These are phyloP conservation scores for Boletus sp. DNA, from an alignment of 768 basidiomycete species.

Conservation along the genomic window DNA sequence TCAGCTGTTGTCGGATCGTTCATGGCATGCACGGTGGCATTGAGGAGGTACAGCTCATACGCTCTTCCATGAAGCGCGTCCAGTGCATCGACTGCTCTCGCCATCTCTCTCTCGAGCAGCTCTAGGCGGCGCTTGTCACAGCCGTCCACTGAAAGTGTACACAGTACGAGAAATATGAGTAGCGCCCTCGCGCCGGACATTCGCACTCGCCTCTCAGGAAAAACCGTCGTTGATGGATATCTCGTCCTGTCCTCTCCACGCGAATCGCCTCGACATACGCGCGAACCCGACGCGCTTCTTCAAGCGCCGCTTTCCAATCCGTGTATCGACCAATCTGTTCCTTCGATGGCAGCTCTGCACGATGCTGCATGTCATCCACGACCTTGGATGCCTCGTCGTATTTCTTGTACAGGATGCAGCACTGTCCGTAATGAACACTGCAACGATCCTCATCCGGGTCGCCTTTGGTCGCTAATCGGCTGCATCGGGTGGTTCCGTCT, in stretches of 20 bases:
- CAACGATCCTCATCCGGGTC: slow-evolving; percentile 16
- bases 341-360: slow-evolving; percentile 16
- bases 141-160: slow-evolving; percentile 22
- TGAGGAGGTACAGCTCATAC: slow-evolving; percentile 10
- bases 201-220: slow-evolving; percentile 29
- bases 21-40: slow-evolving; percentile 4
- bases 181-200: neutral
- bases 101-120: slow-evolving; percentile 30
- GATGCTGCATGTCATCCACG: slow-evolving; percentile 20
- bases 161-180: too few relatives aligned
- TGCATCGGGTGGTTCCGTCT: slow-evolving; percentile 28
- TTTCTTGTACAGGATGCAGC: slow-evolving; percentile 19
- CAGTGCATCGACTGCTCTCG: slow-evolving; percentile 17
- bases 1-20: neutral
- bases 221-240: slow-evolving; percentile 32
- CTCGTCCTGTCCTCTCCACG: slow-evolving; percentile 30
- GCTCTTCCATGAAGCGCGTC: slow-evolving; percentile 21
- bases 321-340: slow-evolving; percentile 11
- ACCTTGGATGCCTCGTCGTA: slow-evolving; percentile 30
- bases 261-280: slow-evolving; percentile 35
- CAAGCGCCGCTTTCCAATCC: slow-evolving; percentile 12
- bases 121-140: slow-evolving; percentile 32
- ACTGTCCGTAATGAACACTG: slow-evolving; percentile 26
- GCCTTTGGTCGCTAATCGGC: slow-evolving; percentile 19
- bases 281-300: slow-evolving; percentile 23